Percentiles rank a stretch among this genome's conserved stretches.
Conservation (phyloP, 2,329 filamentous ascomycete species). For the Penicillium nordicum region DNA sequence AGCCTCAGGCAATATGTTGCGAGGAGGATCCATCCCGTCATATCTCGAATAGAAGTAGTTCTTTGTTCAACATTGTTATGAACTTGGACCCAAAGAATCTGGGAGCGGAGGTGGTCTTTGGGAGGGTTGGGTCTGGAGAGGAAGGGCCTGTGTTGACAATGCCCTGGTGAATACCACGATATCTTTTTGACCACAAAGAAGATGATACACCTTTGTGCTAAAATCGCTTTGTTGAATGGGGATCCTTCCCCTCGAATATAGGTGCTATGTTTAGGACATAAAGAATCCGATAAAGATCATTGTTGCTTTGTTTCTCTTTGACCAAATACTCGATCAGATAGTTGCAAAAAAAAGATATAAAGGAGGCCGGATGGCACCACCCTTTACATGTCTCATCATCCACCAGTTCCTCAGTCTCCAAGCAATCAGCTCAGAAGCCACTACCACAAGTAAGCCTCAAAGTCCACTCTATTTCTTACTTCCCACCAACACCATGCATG, state of each 20-base stretch:
- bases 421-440: neutral
- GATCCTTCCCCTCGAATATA: neutral
- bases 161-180: slow-evolving; percentile 20
- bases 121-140: slow-evolving; percentile 28
- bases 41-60: slow-evolving; percentile 29
- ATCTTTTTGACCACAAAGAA: neutral
- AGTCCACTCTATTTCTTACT: neutral
- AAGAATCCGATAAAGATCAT: neutral
- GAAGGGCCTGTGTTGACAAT: slow-evolving; percentile 28
- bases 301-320: neutral
- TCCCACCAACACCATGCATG: neutral
- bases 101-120: slow-evolving; percentile 35
- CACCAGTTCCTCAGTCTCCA: neutral
- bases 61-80: slow-evolving; percentile 41
- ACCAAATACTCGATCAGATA: neutral
- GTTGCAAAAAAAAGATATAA: neutral
- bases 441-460: neutral
- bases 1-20: slow-evolving; percentile 37
- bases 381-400: neutral
- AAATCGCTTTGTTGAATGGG: neutral
- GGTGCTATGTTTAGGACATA: neutral
- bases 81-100: slow-evolving; percentile 24
- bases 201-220: neutral
- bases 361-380: neutral
- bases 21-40: slow-evolving; percentile 28